Percentiles rank a stretch among this genome's conserved stretches.
These are phyloP conservation scores for Aspergillus sp. DNA, from an alignment of 2,329 filamentous ascomycete species.

Conservation along the genomic window DNA sequence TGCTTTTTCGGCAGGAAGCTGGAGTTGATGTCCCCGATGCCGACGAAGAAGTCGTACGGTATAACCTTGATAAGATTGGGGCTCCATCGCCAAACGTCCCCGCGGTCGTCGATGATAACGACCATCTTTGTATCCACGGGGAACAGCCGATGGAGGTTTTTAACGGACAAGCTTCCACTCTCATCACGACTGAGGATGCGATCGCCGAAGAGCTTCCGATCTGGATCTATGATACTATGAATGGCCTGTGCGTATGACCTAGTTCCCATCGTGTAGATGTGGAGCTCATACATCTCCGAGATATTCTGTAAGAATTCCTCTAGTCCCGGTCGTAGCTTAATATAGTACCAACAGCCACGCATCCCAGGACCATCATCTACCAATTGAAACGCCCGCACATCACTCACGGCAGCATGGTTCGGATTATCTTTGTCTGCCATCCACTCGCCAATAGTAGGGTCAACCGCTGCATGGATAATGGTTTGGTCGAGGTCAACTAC, in stretches of 20 bases:
- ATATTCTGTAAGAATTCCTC: constrained; percentile 76
- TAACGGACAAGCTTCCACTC: constrained; percentile 87
- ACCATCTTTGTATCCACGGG: constrained; percentile 99
- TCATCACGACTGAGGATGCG: constrained; percentile 95
- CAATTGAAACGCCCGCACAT: constrained; percentile 85
- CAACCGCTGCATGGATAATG: constrained; percentile 96
- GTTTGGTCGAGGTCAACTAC: constrained; percentile 98
- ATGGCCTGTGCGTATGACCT: constrained; percentile 93
- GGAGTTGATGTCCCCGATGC: constrained; percentile 97
- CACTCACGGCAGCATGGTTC: constrained; percentile 86
- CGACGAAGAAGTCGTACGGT: constrained; percentile 96
- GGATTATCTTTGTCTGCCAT: constrained; percentile 83
- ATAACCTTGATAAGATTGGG: constrained; percentile 92
- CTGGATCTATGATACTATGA: constrained; percentile 87
- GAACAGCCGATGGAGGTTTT: constrained; percentile 87
- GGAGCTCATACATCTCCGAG: constrained; percentile 82
- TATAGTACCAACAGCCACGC: constrained; percentile 90
- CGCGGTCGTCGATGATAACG: constrained; percentile 95
- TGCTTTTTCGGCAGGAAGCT: constrained; percentile 85
- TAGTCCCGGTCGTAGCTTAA: constrained; percentile 90
- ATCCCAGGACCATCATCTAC: constrained; percentile 78
- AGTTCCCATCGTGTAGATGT: constrained; percentile 99
- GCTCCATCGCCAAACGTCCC: constrained; percentile 94
- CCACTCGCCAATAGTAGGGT: constrained; percentile 95
- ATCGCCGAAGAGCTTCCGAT: constrained; percentile 86